These are phyloP conservation scores for Lotus japonicus DNA, from an alignment of 306 rosid species.

Conservation along the genomic window DNA sequence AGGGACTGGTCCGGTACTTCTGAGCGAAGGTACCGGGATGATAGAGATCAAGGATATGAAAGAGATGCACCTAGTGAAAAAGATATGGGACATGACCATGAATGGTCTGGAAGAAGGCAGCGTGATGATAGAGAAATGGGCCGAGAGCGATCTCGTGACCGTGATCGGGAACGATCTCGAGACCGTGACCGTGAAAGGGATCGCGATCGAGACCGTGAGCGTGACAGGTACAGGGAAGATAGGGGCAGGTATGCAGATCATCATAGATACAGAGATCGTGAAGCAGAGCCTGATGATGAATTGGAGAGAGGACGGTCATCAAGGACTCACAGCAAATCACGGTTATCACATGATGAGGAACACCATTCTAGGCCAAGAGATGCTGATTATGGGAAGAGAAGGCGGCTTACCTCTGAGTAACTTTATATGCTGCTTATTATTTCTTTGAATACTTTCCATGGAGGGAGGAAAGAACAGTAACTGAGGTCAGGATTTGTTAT, in stretches of 20 bases:
- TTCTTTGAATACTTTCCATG: conserved; percentile 14
- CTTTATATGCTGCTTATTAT: conserved; percentile 16
- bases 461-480: conserved; percentile 20
- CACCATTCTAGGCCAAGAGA: conserved; percentile 84
- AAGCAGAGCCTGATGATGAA: conserved; percentile 73
- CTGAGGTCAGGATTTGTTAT: conserved; percentile 28
- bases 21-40: conserved; percentile 79
- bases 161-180: conserved; percentile 32
- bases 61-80: conserved; percentile 82
- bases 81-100: conserved; percentile 59
- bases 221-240: conserved; percentile 79
- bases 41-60: conserved; percentile 72
- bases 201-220: conserved; percentile 55
- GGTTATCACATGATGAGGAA: conserved; percentile 67
- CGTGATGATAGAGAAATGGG: conserved; percentile 69
- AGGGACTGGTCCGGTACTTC: conserved; percentile 96
- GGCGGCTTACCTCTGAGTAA: conserved; percentile 78
- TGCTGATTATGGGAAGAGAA: conserved; percentile 92
- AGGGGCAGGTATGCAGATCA: conserved; percentile 80
- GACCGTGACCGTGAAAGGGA: conserved; percentile 43
- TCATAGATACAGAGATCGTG: conserved; percentile 81
- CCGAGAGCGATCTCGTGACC: conserved; percentile 72
- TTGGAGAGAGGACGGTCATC: conserved; percentile 85
- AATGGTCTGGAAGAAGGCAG: conserved; percentile 69
- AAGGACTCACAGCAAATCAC: conserved; percentile 70